Base-by-base conservation (phyloP, 2,329 filamentous ascomycete species). In the Aspergillus novoparasiticus region DNA sequence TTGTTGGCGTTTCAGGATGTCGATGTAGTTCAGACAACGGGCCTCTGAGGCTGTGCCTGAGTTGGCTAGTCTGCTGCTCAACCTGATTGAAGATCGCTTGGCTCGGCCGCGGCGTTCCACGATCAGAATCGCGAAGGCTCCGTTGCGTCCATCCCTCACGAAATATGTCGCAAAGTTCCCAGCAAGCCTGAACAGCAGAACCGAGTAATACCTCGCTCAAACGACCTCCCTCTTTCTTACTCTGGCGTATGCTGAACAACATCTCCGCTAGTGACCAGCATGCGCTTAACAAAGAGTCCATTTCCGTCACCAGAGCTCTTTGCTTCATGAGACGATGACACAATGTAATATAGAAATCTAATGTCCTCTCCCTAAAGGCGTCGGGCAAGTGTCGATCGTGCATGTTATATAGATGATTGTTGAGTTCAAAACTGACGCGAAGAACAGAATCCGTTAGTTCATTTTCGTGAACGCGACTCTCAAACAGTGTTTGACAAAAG, bases 281-380 rank as follows among this genome's bases (percentile, higher is more conserved):
- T 26, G 93, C 92, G 60, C 90, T 86, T 4, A 97, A 84, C 4
- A 97, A 83, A 8, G 91, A 89, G 75, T 97, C 93, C 0, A 92
- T 94, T 72, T 97, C 89, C 0, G 88, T 89, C 2, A 94, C 78
- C 32, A 92, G 90, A 59, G 87, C 90, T 62, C 92, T 87, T 76
- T 97, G 93, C 76, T 96, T 97, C 93, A 97, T 97, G n/a, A 97
- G 80, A 45, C 94, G 89, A 76, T 97, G 94, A 73, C 94, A 97
- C 3, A 98, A 78, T 0, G 94, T 96, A 69, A 97, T 90, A 73
- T 97, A 97, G 71, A 97, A 97, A 72, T 97, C 94, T 61, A 98
- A 78, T 0, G 94, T 97, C 63, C 94, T 85, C 77, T 97, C 94
- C 58, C 90, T 87, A 75, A 98, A 97, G 0, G 90, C 88, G 71